Conservation (phyloP, 2,329 filamentous ascomycete species). For the Rhynchosporium agropyri region DNA sequence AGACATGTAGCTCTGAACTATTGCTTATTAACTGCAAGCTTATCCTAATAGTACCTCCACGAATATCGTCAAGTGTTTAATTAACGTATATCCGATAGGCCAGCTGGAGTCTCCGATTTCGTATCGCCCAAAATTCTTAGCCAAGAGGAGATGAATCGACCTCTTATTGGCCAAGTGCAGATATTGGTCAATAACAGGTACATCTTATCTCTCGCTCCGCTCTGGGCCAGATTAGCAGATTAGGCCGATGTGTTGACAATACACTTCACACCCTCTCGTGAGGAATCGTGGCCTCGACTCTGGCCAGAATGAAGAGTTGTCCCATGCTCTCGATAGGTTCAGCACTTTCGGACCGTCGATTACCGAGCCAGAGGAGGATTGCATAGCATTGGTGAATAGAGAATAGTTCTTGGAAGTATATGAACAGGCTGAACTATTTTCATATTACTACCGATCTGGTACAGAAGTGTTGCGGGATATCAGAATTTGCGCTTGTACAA, state of each 20-base stretch:
- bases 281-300: not conserved
- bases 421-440: not conserved
- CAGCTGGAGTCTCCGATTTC: no score
- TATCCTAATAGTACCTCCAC: no score
- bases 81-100: no score
- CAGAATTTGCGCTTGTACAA: not conserved
- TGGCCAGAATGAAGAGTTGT: constrained; percentile 1
- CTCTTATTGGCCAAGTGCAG: no score
- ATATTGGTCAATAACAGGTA: no score
- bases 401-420: not conserved
- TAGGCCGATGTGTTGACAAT: not conserved
- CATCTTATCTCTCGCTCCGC: no score
- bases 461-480: not conserved
- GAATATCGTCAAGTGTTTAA: no score
- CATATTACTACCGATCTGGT: not conserved
- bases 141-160: no score
- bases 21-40: no score
- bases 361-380: constrained; percentile 15
- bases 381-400: constrained; percentile 7
- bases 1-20: no score
- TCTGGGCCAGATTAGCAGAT: no score
- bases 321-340: not conserved
- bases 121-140: no score
- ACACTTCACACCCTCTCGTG: not conserved
- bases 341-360: constrained; percentile 31